Evolutionary conservation across 2,329 filamentous ascomycete species (phyloP).

Genomic region (Fusarium sp.): DNA sequence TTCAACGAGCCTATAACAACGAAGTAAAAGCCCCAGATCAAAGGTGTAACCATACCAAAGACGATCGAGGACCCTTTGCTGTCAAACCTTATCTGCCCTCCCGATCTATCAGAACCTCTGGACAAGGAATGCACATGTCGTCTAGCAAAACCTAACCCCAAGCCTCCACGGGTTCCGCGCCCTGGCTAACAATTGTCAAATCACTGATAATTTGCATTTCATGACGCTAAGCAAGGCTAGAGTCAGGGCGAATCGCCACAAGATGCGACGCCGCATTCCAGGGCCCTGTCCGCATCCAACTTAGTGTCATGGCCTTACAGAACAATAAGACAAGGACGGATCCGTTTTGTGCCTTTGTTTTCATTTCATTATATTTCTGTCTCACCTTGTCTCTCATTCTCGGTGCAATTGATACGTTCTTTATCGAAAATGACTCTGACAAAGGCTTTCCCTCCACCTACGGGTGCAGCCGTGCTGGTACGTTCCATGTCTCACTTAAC

Average conservation of each 20-base stretch:
- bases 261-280: constrained; percentile 27
- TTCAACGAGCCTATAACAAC: background rate
- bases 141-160: constrained; percentile 12
- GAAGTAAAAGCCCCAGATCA: background rate
- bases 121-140: constrained; percentile 19
- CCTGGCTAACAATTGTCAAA: background rate
- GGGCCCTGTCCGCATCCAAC: constrained; percentile 17
- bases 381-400: constrained; percentile 13
- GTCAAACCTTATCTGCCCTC: constrained; percentile 12
- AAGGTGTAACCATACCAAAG: background rate
- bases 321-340: constrained; percentile 22
- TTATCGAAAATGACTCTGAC: constrained; percentile 25
- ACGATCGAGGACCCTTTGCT: constrained; percentile 3
- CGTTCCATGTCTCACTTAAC: background rate
- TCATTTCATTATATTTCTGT: background rate
- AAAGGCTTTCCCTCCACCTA: constrained; percentile 21
- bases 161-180: background rate
- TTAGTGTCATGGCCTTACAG: constrained; percentile 1
- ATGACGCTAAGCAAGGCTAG: background rate
- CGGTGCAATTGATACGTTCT: constrained; percentile 8
- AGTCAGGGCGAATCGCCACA: constrained; percentile 13
- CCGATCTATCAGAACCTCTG: background rate
- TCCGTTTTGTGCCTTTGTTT: constrained; percentile 11
- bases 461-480: constrained; percentile 23
- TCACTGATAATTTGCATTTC: constrained; percentile 8